Evolutionary conservation across 2,329 filamentous ascomycete species (phyloP), one percentile per base, ranked within the genome.

Genomic region (Pyricularia sp.): DNA sequence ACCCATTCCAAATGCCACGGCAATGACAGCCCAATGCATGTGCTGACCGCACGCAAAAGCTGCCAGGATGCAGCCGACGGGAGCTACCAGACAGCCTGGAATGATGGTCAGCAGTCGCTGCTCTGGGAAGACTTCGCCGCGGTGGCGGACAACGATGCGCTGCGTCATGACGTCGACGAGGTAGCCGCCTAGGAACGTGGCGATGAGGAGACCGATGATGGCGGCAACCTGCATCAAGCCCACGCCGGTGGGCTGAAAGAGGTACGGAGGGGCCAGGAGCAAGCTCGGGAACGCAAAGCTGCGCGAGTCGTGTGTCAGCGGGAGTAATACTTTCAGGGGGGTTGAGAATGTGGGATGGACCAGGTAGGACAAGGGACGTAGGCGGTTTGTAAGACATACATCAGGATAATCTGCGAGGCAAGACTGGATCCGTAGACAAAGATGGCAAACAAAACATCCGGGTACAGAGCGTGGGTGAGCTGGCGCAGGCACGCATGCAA

Each of bases 151-250:
- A n/a, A 55, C n/a, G 13, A 22, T 16, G 35, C 62, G 44, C 16
- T 12, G 28, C 9, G 35, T 57, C 22, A 64, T 53, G 19, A 30
- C 30, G 49, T 64, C 62, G 26, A 28, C 30, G 16, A 59, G 8
- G 28, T 53, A 53, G 49, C 62, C 62, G 16, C 62, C 62, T 7
- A 49, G 35, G 12, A 30, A 55, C 4, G 26, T 24, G 53, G 53
- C 63, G 22, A 65, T 73, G 12, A 67, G 67, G 65, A 75, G 74
- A 35, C 66, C 71, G 62, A 69, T 72, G 31, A 62, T 71, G 49
- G 59, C 8, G 49, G 44, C 59, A 7, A 35, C 26, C 7, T 24
- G 63, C 22, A 24, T 30, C 9, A 44, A 33, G 26, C 40, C 24
- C 12, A 63, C 22, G 60, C 19, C 9, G 28, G 13, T 24, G 8